Evolutionary conservation across 768 basidiomycete species (phyloP).

Genomic region (Chalciporus sphaerocephalus): DNA sequence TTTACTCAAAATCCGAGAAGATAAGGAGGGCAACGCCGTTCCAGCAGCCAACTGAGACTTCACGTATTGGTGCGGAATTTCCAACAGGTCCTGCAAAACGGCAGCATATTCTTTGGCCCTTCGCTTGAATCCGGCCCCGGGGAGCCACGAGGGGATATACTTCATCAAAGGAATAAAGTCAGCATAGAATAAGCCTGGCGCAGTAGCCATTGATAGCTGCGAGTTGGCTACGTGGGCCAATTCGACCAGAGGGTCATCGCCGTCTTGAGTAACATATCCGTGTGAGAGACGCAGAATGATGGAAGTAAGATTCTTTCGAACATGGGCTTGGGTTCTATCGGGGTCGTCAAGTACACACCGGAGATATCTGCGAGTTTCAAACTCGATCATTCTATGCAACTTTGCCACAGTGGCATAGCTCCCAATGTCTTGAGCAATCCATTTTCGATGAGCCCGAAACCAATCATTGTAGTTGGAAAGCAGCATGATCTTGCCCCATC

Average conservation of each 20-base stretch:
- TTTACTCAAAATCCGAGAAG: slow-evolving; percentile 9
- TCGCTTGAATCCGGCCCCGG: slow-evolving; percentile 17
- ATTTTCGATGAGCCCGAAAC: slow-evolving; percentile 18
- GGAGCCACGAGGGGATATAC: slow-evolving; percentile 22
- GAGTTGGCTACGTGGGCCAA: slow-evolving; percentile 26
- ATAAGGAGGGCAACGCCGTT: slow-evolving; percentile 12
- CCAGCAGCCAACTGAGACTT: slow-evolving; percentile 17
- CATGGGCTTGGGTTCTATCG: slow-evolving; percentile 1
- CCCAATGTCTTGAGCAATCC: slow-evolving; percentile 16
- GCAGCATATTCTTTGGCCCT: slow-evolving; percentile 7
- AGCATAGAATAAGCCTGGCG: slow-evolving; percentile 7
- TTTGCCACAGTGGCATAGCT: slow-evolving; percentile 9
- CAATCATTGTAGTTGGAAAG: slow-evolving; percentile 11
- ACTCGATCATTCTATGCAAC: slow-evolving; percentile 15
- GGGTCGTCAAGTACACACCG: slow-evolving; percentile 11
- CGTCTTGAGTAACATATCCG: slow-evolving; percentile 35
- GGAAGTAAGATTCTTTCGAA: slow-evolving; percentile 16
- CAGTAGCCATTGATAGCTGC: slow-evolving; percentile 14
- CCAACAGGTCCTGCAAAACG: slow-evolving; percentile 3
- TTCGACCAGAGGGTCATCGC: slow-evolving; percentile 35
- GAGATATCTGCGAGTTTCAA: slow-evolving; percentile 13
- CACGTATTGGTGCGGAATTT: slow-evolving; percentile 11
- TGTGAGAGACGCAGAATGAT: slow-evolving; percentile 36
- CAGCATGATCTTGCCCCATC: slow-evolving; percentile 20
- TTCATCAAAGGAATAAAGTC: slow-evolving; percentile 20